Evolutionary conservation across 352 stramenopile species (phyloP), one percentile per base, ranked within the genome.

Genomic region (Blastocystis sp.): DNA sequence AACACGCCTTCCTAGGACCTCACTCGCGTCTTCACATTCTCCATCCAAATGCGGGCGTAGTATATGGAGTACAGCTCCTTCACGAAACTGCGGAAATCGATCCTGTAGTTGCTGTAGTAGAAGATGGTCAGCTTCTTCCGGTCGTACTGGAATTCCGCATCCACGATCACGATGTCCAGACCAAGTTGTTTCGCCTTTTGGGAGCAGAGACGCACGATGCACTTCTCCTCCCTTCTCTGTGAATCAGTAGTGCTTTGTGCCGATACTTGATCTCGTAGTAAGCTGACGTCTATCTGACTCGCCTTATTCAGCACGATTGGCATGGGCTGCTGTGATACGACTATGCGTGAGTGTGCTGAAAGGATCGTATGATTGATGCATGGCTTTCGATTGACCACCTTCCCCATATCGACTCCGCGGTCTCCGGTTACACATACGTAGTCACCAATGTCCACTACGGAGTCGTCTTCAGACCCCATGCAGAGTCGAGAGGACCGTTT

Each of bases 71-170:
- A 87, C 23, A 87, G 45, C 23, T 87, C 77, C 48, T 77, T 87
- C 23, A 87, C 65, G 34, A 87, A 87, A 38, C 65, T 78, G 19
- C 65, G 17, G 43, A 87, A 87, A 78, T 87, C 77, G 38, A 87
- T 74, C 45, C 77, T n/a, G 23, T 14, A 60, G 40, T 74, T 87
- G 52, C 62, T 62, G 41, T 78, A 77, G 21, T 87, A 87, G 28
- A 71, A 87, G 21, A 87, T 40, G 2, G 77, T 87, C 14, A 87
- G 59, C 48, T 87, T 87, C 77, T 87, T 87, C 48, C 77, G 41
- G 52, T 87, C 77, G 3, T 87, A 87, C 48, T 87, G 77, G 41
- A 87, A 87, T 69, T 87, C 77, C 45, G 61, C 77, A 53, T 87
- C 77, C 0, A 87, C 62, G 41, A 87, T 59, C 21, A 87, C 65